Evolutionary conservation across 1,284 basidiomycete genomes (phyloP).

Genomic region (Malassezia sp.): DNA sequence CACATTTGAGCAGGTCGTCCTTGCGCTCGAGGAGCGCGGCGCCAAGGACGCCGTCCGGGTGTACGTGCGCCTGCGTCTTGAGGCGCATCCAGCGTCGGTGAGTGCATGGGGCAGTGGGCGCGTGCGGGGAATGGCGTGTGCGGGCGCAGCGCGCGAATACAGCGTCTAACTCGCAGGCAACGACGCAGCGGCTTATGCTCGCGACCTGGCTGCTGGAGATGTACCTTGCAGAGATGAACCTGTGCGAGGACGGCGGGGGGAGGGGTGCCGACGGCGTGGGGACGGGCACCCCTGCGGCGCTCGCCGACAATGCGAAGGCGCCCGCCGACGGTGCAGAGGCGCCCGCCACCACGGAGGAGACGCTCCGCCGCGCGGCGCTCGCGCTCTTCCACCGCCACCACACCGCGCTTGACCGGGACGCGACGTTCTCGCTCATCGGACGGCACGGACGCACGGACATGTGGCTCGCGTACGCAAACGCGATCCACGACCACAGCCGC

Average conservation of each 20-base stretch:
- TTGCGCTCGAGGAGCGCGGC: constrained; percentile 76
- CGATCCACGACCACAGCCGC: constrained; percentile 67
- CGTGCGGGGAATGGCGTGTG: too few relatives aligned
- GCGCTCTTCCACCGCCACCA: constrained; percentile 41
- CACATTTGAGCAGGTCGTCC: constrained; percentile 75
- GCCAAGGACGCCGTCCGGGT: constrained; percentile 86
- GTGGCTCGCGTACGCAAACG: constrained; percentile 75
- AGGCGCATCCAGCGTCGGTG: constrained; percentile 67
- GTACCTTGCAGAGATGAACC: constrained; percentile 89
- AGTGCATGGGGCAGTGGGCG: too few relatives aligned
- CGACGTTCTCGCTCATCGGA: constrained; percentile 82
- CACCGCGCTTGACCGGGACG: constrained; percentile 69
- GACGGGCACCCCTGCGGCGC: too few relatives aligned
- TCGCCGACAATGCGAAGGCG: constrained; percentile 41
- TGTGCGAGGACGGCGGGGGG: constrained; percentile 76
- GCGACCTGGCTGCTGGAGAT: constrained; percentile 98
- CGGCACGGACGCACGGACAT: constrained; percentile 85
- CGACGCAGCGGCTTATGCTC: constrained; percentile 77
- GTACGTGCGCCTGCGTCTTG: constrained; percentile 76
- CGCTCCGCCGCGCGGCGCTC: not conserved
- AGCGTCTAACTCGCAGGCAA: too few relatives aligned
- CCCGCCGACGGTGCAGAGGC: constrained; percentile 68
- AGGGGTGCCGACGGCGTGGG: too few relatives aligned
- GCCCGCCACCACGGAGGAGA: constrained; percentile 81
- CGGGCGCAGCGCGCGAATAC: too few relatives aligned